Conservation (phyloP, 768 basidiomycete genomes). For the Tylopilus sp. region DNA sequence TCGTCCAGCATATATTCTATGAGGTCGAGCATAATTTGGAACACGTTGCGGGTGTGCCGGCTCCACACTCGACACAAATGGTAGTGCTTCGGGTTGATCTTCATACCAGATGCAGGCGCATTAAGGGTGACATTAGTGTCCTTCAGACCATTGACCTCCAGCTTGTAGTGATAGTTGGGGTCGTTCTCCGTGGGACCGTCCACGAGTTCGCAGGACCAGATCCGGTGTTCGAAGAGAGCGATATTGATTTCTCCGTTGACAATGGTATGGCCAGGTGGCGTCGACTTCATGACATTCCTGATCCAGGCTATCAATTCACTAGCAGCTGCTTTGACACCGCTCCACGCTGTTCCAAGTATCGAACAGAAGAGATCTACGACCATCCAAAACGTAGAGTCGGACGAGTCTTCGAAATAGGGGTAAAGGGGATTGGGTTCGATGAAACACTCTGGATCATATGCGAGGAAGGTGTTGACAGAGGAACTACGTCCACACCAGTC, state of each 20-base stretch:
- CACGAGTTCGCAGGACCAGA: slow-evolving; percentile 8
- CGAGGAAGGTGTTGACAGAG: slow-evolving; percentile 22
- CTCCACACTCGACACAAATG: slow-evolving; percentile 24
- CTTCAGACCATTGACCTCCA: slow-evolving; percentile 11
- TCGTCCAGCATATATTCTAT: slow-evolving; percentile 13
- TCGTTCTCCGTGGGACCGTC: not conserved
- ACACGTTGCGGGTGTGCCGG: slow-evolving; percentile 9
- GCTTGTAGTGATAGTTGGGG: slow-evolving; percentile 4
- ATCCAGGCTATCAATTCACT: not conserved
- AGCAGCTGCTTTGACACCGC: slow-evolving; percentile 3
- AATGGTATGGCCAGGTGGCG: slow-evolving; percentile 18
- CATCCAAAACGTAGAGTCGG: slow-evolving; percentile 9
- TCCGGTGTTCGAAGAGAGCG: slow-evolving; percentile 20
- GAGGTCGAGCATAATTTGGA: slow-evolving; percentile 17
- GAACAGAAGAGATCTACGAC: slow-evolving; percentile 10
- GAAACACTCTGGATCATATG: slow-evolving; percentile 17
- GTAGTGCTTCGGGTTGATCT: slow-evolving; percentile 6
- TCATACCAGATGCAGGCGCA: not conserved
- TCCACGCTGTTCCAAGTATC: slow-evolving; percentile 9
- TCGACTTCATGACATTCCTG: slow-evolving; percentile 1
- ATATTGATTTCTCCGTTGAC: slow-evolving; percentile 24
- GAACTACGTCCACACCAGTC: slow-evolving; percentile 25
- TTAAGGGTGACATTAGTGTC: slow-evolving; percentile 5
- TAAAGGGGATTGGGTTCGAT: not conserved
- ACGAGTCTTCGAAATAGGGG: slow-evolving; percentile 3